Evolutionary conservation across 78 protist species (phyloP), one percentile per base, ranked within the genome.

Genomic region (Dictyostelium intermedium): DNA sequence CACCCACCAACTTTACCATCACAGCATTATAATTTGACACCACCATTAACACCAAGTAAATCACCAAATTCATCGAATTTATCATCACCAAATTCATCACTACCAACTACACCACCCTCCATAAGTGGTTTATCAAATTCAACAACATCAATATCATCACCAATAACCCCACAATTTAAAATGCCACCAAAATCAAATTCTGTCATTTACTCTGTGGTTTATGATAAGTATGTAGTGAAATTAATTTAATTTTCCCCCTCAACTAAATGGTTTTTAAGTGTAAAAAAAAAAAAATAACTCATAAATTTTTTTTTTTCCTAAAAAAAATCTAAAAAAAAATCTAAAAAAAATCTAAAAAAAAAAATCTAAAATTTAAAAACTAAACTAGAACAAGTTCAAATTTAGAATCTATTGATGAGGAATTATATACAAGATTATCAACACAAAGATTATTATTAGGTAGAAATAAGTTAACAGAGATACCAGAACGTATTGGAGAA

Each of bases 181-280:
- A 30, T 73, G 43, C 94, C 94, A 32, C 87, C 94, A 56, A 89
- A 89, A 80, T 41, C 93, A 11, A 43, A 43, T 66, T 56, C 79
- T 10, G 34, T 63, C 23, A 72, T 81, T 13, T 80, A 43, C 47
- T 80, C 85, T 43, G 82, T 80, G 20, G 60, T 89, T 13, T 89
- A 89, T 69, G 94, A 89, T 30, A 89, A 89, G 94, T 89, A 89
- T 37, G 87, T 80, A 69, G 1, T 30, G 41, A 14, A 14, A 35
- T 39, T 14, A 41, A 20, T 23, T 41, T 41, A 3, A 18, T 14
- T 50, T 14, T 50, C n/a, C n/a, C n/a, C n/a, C n/a, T 50, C 61
- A 56, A 56, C 20, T 20, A 56, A 20, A 56, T 56, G 66, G 66
- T 1, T 6, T 50, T 53, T 14, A 56, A 20, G 20, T 3, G 6